Evolutionary conservation across 1,139 yeast species (phyloP).

Genomic region (Geotrichum macrosporum): DNA sequence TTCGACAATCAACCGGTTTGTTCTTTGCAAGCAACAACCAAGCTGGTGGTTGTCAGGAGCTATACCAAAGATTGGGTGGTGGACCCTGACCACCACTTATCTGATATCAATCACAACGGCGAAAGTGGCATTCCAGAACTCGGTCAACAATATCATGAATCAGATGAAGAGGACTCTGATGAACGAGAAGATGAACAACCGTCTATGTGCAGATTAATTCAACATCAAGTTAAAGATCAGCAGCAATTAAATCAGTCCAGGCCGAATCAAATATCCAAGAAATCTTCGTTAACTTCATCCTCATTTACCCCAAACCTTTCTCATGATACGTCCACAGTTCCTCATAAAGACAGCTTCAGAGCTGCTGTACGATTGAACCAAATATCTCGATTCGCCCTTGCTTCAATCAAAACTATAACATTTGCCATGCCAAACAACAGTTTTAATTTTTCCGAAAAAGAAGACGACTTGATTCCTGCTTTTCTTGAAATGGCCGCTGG

Average conservation of each 20-base stretch:
- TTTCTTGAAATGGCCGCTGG: neutral
- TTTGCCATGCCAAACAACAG: conserved; percentile 1
- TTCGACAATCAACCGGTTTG: neutral
- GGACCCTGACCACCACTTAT: conserved; percentile 7
- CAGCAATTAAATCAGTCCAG: too few relatives aligned
- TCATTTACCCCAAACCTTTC: too few relatives aligned
- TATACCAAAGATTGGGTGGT: neutral
- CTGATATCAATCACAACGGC: neutral
- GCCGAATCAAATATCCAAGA: too few relatives aligned
- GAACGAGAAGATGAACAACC: too few relatives aligned
- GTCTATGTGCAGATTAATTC: too few relatives aligned
- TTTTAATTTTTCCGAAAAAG: too few relatives aligned
- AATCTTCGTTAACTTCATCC: too few relatives aligned
- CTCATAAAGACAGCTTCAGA: too few relatives aligned
- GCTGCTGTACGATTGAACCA: too few relatives aligned
- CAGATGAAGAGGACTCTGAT: too few relatives aligned
- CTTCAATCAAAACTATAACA: neutral
- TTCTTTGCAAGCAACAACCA: neutral
- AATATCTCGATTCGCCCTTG: neutral
- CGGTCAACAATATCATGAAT: neutral
- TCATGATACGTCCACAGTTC: too few relatives aligned
- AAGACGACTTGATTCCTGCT: neutral
- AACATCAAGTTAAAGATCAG: too few relatives aligned
- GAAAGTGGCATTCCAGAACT: neutral
- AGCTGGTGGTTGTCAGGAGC: neutral